Base-by-base conservation (phyloP, 2,329 filamentous ascomycete genomes). In the Sclerotinia subarctica region DNA sequence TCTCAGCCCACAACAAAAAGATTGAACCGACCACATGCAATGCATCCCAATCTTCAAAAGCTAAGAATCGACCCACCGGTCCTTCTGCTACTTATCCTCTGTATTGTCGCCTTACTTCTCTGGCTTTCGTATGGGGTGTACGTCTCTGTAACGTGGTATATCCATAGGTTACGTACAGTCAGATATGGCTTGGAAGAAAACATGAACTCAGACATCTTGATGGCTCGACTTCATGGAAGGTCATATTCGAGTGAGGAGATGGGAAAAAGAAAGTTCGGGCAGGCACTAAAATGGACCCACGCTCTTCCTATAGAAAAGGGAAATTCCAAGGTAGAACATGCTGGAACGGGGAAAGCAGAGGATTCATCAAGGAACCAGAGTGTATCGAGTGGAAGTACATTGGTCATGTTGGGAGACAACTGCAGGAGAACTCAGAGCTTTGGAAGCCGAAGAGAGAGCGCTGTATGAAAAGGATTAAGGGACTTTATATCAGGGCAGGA, bases 11-110 rank as follows among this genome's bases (percentile, higher is more conserved):
- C 59, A 13, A 11, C 29, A 15, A 62, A 19, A 11, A 8, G 21
- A 38, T 21, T 62, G 32, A 62, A 32, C 47, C 59, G 59, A 51
- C 59, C 59, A 51, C 59, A 62, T 26, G 46, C 46, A 17, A 62
- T 51, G 46, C 46, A 62, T 26, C 59, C 59, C 29, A 62, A 51
- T n/a, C 46, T 38, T 10, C 59, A 51, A 38, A 62, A 62, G n/a
- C 46, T 62, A 26, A 62, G 59, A 38, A 62, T 62, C 8, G 59
- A 62, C 32, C n/a, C 46, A 21, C 59, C 59, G 1, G 32, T 62
- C n/a, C 59, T 62, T 7, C 15, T 62, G 6, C 2, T 62, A 38
- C 59, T 62, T 8, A 51, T 51, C 5, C 7, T 62, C 59, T 51
- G 46, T 24, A 38, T 62, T 21, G n/a, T 51, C 29, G 59, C 46